phyloP scores from a whole-genome alignment of 345 rosid species.

The Noccaea bulbosa region DNA sequence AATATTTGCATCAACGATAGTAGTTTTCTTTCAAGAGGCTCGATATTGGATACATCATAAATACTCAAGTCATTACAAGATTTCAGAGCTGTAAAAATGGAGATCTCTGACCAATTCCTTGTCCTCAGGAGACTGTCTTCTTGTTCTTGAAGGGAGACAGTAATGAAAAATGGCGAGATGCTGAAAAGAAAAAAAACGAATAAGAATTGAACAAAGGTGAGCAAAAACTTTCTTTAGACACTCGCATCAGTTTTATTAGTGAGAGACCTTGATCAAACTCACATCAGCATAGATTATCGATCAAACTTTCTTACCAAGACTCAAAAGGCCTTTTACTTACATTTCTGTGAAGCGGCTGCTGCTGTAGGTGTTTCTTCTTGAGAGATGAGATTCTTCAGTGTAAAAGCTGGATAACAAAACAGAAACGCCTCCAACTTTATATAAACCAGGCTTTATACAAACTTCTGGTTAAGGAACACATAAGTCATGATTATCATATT shows the following conservation, averaged over 20 bases:
- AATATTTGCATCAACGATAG: too few species aligned
- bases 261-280: background rate
- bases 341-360: constrained; percentile 58
- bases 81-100: constrained; percentile 23
- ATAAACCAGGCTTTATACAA: background rate
- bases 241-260: background rate
- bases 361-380: constrained; percentile 76
- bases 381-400: constrained; percentile 86
- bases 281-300: background rate
- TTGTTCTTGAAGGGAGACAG: constrained; percentile 85
- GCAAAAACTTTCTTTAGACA: constrained; percentile 5
- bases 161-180: constrained; percentile 79
- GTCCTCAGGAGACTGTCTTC: constrained; percentile 36
- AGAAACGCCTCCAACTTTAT: background rate
- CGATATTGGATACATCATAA: constrained; percentile 22
- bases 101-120: constrained; percentile 23
- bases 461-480: background rate
- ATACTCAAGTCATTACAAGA: constrained; percentile 28
- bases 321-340: constrained; percentile 49
- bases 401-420: constrained; percentile 59
- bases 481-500: background rate
- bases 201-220: constrained; percentile 15
- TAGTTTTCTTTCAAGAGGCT: background rate
- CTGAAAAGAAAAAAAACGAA: constrained; percentile 45
- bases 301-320: background rate